A percentile compares a stretch with the other conserved stretches of the same genome.
These are phyloP conservation scores for Talaromyces sp. DNA, from an alignment of 2,329 filamentous ascomycete genomes.

Conservation along the genomic window DNA sequence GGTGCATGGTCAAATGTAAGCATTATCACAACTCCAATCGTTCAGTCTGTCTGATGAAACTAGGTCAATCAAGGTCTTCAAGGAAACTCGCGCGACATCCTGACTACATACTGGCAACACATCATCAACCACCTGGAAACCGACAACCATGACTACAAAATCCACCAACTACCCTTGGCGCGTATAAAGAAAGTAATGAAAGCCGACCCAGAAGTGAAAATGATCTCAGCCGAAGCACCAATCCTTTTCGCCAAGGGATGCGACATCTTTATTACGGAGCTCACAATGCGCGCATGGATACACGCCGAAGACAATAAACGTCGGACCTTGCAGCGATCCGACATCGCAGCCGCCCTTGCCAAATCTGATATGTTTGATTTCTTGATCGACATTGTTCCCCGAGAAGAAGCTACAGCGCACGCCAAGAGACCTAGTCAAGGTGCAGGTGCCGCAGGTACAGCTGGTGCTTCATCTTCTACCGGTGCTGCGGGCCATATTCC, in stretches of 20 bases:
- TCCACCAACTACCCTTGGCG: constrained; percentile 93
- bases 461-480: constrained; percentile 29
- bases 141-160: constrained; percentile 96
- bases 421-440: constrained; percentile 64
- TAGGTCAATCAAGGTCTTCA: constrained; percentile 93
- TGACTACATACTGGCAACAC: constrained; percentile 99
- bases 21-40: not conserved
- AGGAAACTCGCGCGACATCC: constrained; percentile 89
- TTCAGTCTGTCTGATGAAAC: constrained; percentile 19
- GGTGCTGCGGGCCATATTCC: constrained; percentile 34
- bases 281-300: constrained; percentile 99
- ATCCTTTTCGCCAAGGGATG: constrained; percentile 98
- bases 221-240: constrained; percentile 97
- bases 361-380: constrained; percentile 99
- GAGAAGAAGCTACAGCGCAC: constrained; percentile 83
- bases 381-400: constrained; percentile 94
- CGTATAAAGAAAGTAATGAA: constrained; percentile 99
- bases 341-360: constrained; percentile 89
- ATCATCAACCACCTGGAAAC: constrained; percentile 92
- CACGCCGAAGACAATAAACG: constrained; percentile 99
- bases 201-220: constrained; percentile 97
- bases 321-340: constrained; percentile 86
- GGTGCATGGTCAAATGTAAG: constrained; percentile 91
- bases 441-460: constrained; percentile 47
- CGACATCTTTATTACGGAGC: constrained; percentile 97